Conservation (phyloP, 495 filamentous ascomycete species). For the Neurospora pannonica region DNA sequence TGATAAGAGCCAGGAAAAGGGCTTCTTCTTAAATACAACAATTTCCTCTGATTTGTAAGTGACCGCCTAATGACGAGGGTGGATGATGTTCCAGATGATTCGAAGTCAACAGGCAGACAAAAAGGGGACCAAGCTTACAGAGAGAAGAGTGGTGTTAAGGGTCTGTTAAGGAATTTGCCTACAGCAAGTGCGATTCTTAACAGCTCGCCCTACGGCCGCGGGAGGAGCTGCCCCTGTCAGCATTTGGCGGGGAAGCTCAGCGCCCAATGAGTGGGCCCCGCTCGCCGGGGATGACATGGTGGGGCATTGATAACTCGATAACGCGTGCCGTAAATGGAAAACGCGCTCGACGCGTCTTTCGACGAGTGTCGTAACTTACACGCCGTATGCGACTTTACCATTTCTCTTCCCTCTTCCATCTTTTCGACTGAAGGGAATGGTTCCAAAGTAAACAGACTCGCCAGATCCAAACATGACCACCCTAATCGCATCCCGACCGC, state of each 20-base stretch:
- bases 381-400: background rate
- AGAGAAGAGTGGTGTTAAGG: background rate
- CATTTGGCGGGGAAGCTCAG: slow-evolving; percentile 7
- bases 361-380: background rate
- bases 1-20: background rate
- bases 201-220: background rate
- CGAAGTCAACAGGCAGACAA: background rate
- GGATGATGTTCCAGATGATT: background rate
- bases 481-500: slow-evolving; percentile 35
- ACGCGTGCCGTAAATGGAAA: slow-evolving; percentile 16
- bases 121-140: background rate
- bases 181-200: accelerated
- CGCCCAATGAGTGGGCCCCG: background rate
- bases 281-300: slow-evolving; percentile 2
- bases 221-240: background rate
- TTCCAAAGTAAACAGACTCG: background rate
- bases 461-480: slow-evolving; percentile 31
- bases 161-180: background rate
- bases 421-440: background rate
- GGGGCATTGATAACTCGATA: background rate
- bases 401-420: background rate
- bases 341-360: slow-evolving; percentile 26
- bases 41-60: background rate
- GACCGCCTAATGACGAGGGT: background rate
- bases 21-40: background rate